These are phyloP conservation scores for Fusarium xylarioides DNA, from an alignment of 2,329 filamentous ascomycete species.

Conservation along the genomic window DNA sequence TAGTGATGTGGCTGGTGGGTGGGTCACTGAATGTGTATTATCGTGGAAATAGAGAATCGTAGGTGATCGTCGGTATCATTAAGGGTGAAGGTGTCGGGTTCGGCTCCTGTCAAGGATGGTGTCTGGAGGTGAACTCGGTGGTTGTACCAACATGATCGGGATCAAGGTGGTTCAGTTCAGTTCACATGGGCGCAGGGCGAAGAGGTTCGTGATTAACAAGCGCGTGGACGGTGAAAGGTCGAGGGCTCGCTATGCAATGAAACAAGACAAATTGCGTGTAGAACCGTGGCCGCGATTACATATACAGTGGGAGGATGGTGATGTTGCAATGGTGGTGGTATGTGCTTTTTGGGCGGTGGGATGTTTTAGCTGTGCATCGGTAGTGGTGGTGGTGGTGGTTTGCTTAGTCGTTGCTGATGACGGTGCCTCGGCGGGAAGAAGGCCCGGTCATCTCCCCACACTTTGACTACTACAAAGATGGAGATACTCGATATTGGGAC, in stretches of 20 bases:
- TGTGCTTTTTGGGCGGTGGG: slow-evolving; percentile 35
- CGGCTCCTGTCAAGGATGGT: slow-evolving; percentile 50
- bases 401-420: slow-evolving; percentile 25
- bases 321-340: slow-evolving; percentile 4
- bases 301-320: slow-evolving; percentile 6
- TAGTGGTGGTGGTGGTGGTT: slow-evolving; percentile 5
- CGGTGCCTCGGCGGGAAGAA: slow-evolving; percentile 37
- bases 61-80: slow-evolving; percentile 56
- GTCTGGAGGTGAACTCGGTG: slow-evolving; percentile 47
- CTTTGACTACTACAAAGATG: neutral
- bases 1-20: neutral
- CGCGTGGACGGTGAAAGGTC: neutral
- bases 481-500: neutral
- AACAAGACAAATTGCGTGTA: neutral
- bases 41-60: slow-evolving; percentile 13
- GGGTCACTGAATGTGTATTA: slow-evolving; percentile 11
- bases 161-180: slow-evolving; percentile 43
- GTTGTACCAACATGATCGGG: slow-evolving; percentile 55
- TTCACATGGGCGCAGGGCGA: slow-evolving; percentile 46
- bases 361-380: slow-evolving; percentile 22
- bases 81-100: slow-evolving; percentile 43
- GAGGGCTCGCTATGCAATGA: neutral
- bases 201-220: slow-evolving; percentile 6
- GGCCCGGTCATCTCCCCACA: slow-evolving; percentile 31
- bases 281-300: slow-evolving; percentile 16